Base-by-base conservation (phyloP, 768 basidiomycete genomes). In the Trametes villosa region DNA sequence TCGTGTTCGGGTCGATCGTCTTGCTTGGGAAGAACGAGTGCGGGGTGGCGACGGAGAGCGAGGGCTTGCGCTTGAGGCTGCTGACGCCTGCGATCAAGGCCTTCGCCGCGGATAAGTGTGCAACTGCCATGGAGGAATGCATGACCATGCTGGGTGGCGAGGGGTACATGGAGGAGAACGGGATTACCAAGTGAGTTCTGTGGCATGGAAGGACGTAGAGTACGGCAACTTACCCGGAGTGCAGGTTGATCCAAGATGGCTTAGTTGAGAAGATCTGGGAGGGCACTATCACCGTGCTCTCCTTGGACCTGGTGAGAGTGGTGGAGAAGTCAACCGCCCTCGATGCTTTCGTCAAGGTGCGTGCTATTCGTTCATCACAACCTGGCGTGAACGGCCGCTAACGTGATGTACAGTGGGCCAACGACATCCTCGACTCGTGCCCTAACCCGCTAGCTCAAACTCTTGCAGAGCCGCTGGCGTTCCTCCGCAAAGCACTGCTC, bases 201-300 rank as follows among this genome's bases (percentile, higher is more conserved):
- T 26, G 42, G 44, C 46, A 31, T 45, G 24, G 6, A 22, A 44
- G 6, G 44, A 24, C 3, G 22, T 4, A 44, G 9, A 1, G 44
- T 3, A 8, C 24, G 9, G 22, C 6, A 9, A 34, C 50, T 26
- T 5, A 42, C 20, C n/a, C 9, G 13, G 33, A 5, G 27, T 12
- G 2, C 55, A 82, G 83, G 36, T 66, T 83, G 15, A 87, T 93
- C 29, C 76, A 86, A 4, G 91, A 92, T 74, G 78, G 79, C 2
- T 69, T 88, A 9, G 91, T 92, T 13, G 91, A 92, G 74, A 88
- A 86, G 66, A 91, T 93, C 41, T 92, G 91, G 90, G 91, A 92
- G 72, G 90, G 89, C 0, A 90, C 89, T 0, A 78, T 81, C 15
- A 83, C 82, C 0, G 87, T 92, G 3, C 79, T 92, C 5, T 79